Conservation (phyloP, 2,329 filamentous ascomycete genomes). For the Cladorrhinum sp. region DNA sequence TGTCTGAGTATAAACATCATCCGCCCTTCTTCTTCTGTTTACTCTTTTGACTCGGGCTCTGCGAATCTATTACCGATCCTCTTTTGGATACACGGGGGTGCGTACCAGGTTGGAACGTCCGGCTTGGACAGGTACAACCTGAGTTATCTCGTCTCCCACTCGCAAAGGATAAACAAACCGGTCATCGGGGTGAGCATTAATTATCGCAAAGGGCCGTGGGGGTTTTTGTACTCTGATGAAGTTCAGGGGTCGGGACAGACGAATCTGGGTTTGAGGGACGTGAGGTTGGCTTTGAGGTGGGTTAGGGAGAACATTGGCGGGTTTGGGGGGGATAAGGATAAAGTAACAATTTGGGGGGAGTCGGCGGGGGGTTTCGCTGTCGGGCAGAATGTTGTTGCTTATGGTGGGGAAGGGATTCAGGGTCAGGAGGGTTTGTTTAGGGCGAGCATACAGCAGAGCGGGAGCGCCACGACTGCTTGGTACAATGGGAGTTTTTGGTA, state of each 20-base stretch:
- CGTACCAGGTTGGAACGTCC: conserved; percentile 27
- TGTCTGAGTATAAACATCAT: conserved; percentile 62
- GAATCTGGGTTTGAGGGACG: conserved; percentile 40
- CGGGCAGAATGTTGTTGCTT: conserved; percentile 32
- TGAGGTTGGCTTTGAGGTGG: conserved; percentile 43
- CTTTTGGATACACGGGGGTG: conserved; percentile 54
- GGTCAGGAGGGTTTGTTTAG: conserved; percentile 48
- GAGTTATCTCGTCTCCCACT: conserved; percentile 51
- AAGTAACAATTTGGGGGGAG: conserved; percentile 40
- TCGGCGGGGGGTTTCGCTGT: conserved; percentile 39
- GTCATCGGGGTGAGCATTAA: conserved; percentile 48
- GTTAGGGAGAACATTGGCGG: conserved; percentile 41
- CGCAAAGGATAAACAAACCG: conserved; percentile 41
- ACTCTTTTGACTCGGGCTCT: neutral
- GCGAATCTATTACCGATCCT: conserved; percentile 47
- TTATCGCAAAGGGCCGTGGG: conserved; percentile 43
- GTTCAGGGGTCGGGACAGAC: conserved; percentile 40
- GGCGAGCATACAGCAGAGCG: conserved; percentile 26
- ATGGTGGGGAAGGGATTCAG: conserved; percentile 23
- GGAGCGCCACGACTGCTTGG: conserved; percentile 13
- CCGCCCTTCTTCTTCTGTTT: conserved; percentile 38
- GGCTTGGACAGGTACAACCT: conserved; percentile 56
- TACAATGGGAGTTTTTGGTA: conserved; percentile 14
- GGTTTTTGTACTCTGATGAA: conserved; percentile 44
- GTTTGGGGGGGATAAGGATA: conserved; percentile 39